Conservation (phyloP, 176 grass and related monocot genomes). For the Canna indica region DNA sequence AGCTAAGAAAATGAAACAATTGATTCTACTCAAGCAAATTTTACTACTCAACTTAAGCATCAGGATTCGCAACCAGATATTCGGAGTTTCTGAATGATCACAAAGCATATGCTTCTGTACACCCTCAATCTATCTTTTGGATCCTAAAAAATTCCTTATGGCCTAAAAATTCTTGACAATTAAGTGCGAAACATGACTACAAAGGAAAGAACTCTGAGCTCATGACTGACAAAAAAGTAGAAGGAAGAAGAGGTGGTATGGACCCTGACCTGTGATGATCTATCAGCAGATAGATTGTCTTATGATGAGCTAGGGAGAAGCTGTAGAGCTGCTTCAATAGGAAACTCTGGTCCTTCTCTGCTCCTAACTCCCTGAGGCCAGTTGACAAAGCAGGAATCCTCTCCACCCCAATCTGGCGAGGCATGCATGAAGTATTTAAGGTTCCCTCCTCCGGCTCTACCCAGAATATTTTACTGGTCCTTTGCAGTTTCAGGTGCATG, state of each 20-base stretch:
- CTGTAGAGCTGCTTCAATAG: slow-evolving; percentile 1
- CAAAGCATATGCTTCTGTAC: neutral
- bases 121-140: neutral
- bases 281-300: neutral
- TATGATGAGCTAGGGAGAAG: neutral
- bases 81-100: neutral
- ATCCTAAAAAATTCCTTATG: neutral
- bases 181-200: neutral
- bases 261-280: slow-evolving; percentile 11
- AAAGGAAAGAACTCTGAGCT: neutral
- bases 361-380: neutral
- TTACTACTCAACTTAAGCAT: neutral
- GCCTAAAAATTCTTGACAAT: neutral
- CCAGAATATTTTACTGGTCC: slow-evolving; percentile 23
- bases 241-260: neutral
- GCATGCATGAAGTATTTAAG: slow-evolving; percentile 18
- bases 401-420: neutral
- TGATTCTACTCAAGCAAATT: neutral
- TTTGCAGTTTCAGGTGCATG: slow-evolving; percentile 19
- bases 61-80: neutral
- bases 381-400: neutral
- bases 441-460: neutral
- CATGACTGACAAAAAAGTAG: slow-evolving; percentile 5
- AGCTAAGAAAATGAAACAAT: neutral
- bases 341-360: slow-evolving; percentile 2